Base-by-base conservation (phyloP, 495 filamentous ascomycete species). In the Trichoderma parareesei region DNA sequence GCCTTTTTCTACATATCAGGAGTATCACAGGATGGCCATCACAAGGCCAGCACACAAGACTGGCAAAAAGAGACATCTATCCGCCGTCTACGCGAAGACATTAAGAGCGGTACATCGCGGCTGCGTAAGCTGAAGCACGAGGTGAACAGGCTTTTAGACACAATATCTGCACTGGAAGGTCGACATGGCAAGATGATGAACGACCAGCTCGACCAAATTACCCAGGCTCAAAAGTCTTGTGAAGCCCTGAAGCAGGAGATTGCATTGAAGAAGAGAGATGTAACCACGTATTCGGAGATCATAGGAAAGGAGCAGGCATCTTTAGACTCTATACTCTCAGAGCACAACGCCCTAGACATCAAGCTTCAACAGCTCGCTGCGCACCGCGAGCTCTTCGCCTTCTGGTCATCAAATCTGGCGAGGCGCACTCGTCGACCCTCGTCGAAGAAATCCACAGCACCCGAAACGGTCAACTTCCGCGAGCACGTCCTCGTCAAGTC, bases 331-430 rank as follows among this genome's bases (percentile, higher is more conserved):
- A 18, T 16, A 5, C 4, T 38, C 35, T 18, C 64, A 65, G 46
- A 63, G 38, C 44, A 61, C 13, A 61, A 18, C 27, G 38, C 11
- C 5, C n/a, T 70, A 27, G 53, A 7, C 13, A 27, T 53, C 20
- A 67, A 68, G 49, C 53, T 66, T 11, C 62, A 64, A 8, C 27
- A 61, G 18, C 33, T 69, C 33, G 46, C 62, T 33, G 64, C 65
- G 11, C 37, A 62, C 13, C 64, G 71, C 27, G 70, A 68, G 49
- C 42, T 72, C 11, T 69, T 72, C 38, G 66, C 65, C 33, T 72
- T 74, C 59, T 74, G 72, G 72, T 69, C 72, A 33, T 64, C 60
- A 2, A 65, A 71, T 11, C 44, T 74, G 27, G 67, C 67, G 38
- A 65, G 66, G 16, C 71, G 69, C 27, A 62, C 63, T 13, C 49